Percentiles rank a stretch among this genome's conserved stretches.
phyloP scores from a whole-genome alignment of 164 flowering plant genomes.

The Vitis vinifera region DNA sequence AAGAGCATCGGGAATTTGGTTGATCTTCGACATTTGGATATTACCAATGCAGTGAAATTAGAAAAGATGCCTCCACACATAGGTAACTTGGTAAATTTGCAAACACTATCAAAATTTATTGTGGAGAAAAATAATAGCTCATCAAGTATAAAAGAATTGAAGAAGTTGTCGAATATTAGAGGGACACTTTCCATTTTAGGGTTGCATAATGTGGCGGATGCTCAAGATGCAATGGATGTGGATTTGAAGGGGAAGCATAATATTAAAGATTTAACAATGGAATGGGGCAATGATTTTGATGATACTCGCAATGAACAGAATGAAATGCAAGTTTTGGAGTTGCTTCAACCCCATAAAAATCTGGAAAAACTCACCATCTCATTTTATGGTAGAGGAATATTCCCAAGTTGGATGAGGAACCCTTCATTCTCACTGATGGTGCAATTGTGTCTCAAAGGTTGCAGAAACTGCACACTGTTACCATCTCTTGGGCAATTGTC shows the following conservation, averaged over 20 bases:
- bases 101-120: neutral
- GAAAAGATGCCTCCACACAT: neutral
- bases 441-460: too few relatives aligned
- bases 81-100: neutral
- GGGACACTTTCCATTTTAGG: neutral
- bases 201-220: slow-evolving; percentile 2
- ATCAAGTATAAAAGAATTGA: neutral
- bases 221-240: neutral
- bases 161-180: neutral
- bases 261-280: too few relatives aligned
- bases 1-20: neutral
- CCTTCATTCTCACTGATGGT: too few relatives aligned
- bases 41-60: neutral
- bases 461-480: too few relatives aligned
- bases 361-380: too few relatives aligned
- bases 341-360: too few relatives aligned
- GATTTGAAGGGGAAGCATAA: neutral
- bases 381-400: too few relatives aligned
- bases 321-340: too few relatives aligned
- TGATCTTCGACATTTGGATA: neutral
- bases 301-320: too few relatives aligned
- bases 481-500: too few relatives aligned
- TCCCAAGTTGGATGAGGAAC: too few relatives aligned
- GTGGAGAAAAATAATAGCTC: neutral
- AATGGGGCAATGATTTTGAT: too few relatives aligned